Percentiles rank a stretch among this genome's conserved stretches.
These are phyloP conservation scores for Agrocybe pediades DNA, from an alignment of 768 basidiomycete genomes.

Conservation along the genomic window DNA sequence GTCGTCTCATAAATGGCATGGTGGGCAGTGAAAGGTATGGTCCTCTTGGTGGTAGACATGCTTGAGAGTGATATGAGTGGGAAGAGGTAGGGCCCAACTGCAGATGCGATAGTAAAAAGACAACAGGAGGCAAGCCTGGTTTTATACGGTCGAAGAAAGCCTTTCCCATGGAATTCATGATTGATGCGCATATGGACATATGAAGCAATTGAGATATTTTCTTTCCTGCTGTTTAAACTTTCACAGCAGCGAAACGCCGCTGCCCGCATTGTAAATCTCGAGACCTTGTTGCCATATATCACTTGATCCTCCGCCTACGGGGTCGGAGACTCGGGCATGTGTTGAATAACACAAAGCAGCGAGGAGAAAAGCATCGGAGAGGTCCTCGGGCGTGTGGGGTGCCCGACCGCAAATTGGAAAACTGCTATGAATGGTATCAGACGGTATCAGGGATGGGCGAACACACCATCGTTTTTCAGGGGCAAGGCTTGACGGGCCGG, in stretches of 20 bases:
- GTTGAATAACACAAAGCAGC: not conserved
- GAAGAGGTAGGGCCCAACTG: not conserved
- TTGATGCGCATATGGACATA: not conserved
- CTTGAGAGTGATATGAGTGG: not conserved
- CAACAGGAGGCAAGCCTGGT: not conserved
- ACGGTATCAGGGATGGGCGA: no score
- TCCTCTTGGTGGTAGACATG: not conserved
- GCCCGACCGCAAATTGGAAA: no score
- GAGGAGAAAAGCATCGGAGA: not conserved
- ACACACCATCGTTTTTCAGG: no score
- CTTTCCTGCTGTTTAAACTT: not conserved
- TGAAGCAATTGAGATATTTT: not conserved
- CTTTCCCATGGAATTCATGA: no score
- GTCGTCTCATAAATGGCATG: constrained; percentile 44
- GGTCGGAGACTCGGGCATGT: not conserved
- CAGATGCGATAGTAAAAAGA: not conserved
- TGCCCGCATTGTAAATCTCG: not conserved
- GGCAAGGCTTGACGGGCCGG: no score
- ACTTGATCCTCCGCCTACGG: not conserved
- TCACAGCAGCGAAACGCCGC: not conserved
- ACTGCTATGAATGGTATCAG: no score
- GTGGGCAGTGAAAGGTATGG: constrained; percentile 34
- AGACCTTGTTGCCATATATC: not conserved
- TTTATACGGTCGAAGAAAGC: not conserved
- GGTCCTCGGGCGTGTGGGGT: not conserved